Base-by-base conservation (phyloP, 768 basidiomycete species). In the Dacryopinax spathularia region DNA sequence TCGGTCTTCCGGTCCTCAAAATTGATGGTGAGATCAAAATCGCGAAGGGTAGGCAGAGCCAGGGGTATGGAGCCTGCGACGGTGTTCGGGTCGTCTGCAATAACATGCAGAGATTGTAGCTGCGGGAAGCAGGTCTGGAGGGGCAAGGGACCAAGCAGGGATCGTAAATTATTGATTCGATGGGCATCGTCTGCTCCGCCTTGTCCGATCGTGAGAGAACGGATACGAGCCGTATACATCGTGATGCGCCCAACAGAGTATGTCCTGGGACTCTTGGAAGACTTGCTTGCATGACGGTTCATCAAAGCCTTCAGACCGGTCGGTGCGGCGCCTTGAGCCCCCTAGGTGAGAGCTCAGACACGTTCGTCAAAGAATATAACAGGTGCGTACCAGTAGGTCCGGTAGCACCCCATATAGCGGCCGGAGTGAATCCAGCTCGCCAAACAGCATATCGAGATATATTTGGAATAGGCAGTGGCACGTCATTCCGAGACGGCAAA, bases 391-490 rank as follows among this genome's bases (percentile, higher is more conserved):
- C 2, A 18, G 4, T 9, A 29, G 48, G 6, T 56, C 48, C 5
- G 48, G 48, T 29, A 56, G 18, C 25, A 56, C 48, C 3, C 48
- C 48, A 20, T 56, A 29, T 15, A 56, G 48, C 6, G 48, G 48
- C 15, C 48, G 25, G 25, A 56, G 18, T 29, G 48, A 56, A 10
- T 56, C 48, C 29, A 56, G 5, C 48, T 56, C 48, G 13, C 48
- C 48, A 20, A 56, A 56, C 15, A 56, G 25, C 3, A 56, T 29
- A 29, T 56, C 48, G 48, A 56, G 48, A 31, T 56, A 56, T 56
- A 56, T 56, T 56, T 56, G 48, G 48, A 56, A 56, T 22, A 56
- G 48, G 48, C 48, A 56, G 18, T 29, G 48, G 25, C 13, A 56
- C 48, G 48, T 56, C 48, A 56, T 56, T 13, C 48, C 48, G 29